Conservation (phyloP, 306 rosid genomes). For the Prosopis cineraria region DNA sequence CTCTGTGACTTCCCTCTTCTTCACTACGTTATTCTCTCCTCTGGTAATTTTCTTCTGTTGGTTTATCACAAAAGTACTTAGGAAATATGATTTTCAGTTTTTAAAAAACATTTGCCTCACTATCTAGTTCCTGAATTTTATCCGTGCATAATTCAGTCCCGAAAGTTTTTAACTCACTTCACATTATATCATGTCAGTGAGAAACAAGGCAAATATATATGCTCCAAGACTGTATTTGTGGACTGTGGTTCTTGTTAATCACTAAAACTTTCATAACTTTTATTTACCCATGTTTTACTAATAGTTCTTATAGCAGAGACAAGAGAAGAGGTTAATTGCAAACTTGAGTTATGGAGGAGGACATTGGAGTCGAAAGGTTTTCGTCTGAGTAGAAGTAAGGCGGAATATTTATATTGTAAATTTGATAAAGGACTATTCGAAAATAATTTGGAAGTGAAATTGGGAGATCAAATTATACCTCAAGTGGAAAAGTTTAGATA, state of each 20-base stretch:
- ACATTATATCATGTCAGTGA: not conserved
- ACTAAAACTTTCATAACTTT: not conserved
- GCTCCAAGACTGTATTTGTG: not conserved
- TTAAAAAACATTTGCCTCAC: not conserved
- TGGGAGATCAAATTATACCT: too few relatives aligned
- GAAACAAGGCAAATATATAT: not conserved
- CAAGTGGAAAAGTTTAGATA: too few relatives aligned
- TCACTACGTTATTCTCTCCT: not conserved
- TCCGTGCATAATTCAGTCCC: not conserved
- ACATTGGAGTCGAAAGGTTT: too few relatives aligned
- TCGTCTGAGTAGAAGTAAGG: too few relatives aligned
- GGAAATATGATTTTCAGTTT: not conserved
- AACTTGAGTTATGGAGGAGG: too few relatives aligned
- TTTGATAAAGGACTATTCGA: too few relatives aligned
- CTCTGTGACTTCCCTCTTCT: not conserved
- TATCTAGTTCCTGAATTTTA: not conserved
- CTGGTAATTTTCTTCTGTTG: constrained; percentile 18
- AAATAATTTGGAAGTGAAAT: too few relatives aligned
- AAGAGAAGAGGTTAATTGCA: too few relatives aligned
- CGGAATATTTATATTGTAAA: too few relatives aligned
- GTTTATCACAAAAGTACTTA: not conserved
- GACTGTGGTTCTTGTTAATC: not conserved
- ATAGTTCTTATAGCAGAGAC: too few relatives aligned
- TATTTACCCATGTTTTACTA: not conserved
- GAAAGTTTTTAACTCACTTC: not conserved